A percentile compares a stretch with the other conserved stretches of the same genome.
Evolutionary conservation across 73 alveolate species (phyloP).

Genomic region (Tetrahymena elliotti): DNA sequence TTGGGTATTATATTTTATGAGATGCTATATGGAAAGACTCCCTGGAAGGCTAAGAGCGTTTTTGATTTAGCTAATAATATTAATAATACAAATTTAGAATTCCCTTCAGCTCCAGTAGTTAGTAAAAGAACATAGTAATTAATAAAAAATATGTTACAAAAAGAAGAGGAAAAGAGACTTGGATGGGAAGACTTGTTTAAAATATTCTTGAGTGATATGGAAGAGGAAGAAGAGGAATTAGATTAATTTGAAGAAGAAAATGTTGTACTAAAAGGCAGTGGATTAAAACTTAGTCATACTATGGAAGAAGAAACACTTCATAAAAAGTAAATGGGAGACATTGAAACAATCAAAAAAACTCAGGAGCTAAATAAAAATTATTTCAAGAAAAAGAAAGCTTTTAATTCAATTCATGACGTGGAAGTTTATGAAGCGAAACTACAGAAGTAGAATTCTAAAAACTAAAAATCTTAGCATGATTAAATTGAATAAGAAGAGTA

Average conservation of each 20-base stretch:
- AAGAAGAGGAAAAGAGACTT: conserved; percentile 15
- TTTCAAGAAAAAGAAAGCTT: background rate
- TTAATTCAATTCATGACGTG: background rate
- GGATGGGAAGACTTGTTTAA: background rate
- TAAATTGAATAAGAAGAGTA: background rate
- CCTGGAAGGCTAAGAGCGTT: conserved; percentile 20
- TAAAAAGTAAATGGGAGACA: background rate
- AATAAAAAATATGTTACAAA: conserved; percentile 8
- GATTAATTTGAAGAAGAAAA: background rate
- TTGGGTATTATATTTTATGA: conserved; percentile 36
- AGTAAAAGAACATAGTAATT: background rate
- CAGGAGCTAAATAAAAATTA: background rate
- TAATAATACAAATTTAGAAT: background rate
- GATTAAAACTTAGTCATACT: background rate
- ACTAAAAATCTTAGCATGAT: background rate
- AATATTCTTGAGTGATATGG: background rate
- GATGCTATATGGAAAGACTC: conserved; percentile 44
- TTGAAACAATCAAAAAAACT: background rate
- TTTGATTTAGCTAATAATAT: conserved; percentile 1
- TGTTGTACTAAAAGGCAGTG: background rate
- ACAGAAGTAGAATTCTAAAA: background rate
- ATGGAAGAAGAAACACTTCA: background rate
- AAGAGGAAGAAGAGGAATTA: background rate
- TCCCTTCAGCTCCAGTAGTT: conserved; percentile 2
- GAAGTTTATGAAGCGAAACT: background rate